Percentiles rank a stretch among this genome's conserved stretches.
phyloP scores from a whole-genome alignment of 352 stramenopile genomes.

The Aphanomyces euteiches region DNA sequence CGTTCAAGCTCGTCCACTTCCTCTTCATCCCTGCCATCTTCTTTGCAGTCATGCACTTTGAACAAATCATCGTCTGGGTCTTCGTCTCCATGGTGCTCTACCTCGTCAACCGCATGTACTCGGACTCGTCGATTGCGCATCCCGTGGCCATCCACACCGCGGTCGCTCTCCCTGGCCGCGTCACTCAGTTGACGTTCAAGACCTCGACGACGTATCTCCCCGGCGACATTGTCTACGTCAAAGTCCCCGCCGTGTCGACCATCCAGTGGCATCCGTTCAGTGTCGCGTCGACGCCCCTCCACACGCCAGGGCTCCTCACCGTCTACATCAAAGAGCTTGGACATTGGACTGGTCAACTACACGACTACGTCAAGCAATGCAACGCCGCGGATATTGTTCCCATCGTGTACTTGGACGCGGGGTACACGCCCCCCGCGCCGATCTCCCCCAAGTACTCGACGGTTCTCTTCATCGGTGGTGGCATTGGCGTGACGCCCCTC shows the following conservation, averaged over 20 bases:
- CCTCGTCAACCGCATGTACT: slow-evolving; percentile 26
- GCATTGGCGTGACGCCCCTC: slow-evolving; percentile 34
- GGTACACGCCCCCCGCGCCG: slow-evolving; percentile 31
- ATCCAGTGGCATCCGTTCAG: slow-evolving; percentile 38
- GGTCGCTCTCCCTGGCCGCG: slow-evolving; percentile 32
- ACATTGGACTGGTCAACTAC: slow-evolving; percentile 33
- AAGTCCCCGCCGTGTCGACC: slow-evolving; percentile 36
- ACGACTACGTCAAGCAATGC: slow-evolving; percentile 37
- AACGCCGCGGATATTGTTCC: slow-evolving; percentile 35
- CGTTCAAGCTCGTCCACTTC: slow-evolving; percentile 36
- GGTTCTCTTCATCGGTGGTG: slow-evolving; percentile 39
- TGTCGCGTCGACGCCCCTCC: slow-evolving; percentile 34
- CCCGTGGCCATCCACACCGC: slow-evolving; percentile 37
- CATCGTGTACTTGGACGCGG: slow-evolving; percentile 36
- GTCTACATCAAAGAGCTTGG: slow-evolving; percentile 33
- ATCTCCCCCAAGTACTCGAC: slow-evolving; percentile 35
- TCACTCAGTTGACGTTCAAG: slow-evolving; percentile 35
- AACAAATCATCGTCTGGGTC: slow-evolving; percentile 34
- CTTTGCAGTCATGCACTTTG: slow-evolving; percentile 36
- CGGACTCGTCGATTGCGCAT: slow-evolving; percentile 23
- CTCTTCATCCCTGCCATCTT: slow-evolving; percentile 29
- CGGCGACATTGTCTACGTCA: slow-evolving; percentile 39
- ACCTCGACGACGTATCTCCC: slow-evolving; percentile 28
- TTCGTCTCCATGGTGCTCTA: slow-evolving; percentile 34
- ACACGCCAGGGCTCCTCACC: slow-evolving; percentile 32